Base-by-base conservation (phyloP, 1,284 basidiomycete genomes). In the Ceratobasidium sp. region DNA sequence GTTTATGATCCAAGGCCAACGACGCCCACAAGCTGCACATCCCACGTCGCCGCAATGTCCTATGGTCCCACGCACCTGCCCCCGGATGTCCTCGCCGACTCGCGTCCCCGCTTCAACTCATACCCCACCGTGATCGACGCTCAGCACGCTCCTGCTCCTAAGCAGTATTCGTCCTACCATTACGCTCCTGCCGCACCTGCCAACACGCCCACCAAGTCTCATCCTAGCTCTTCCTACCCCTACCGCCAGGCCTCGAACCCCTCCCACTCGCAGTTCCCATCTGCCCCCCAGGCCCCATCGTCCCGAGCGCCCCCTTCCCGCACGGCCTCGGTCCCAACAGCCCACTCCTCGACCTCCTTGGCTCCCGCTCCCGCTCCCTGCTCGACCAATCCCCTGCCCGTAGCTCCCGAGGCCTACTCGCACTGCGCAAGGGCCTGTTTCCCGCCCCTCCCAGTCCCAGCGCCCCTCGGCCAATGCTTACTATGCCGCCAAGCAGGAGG, bases 1-100 rank as follows among this genome's bases (percentile, higher is more conserved):
- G n/a, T 85, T 88, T 30, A 30, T 30, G 27, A 30, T 30, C 27
- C 27, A 30, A 30, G 27, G 27, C 27, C 27, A 30, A 30, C 27
- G 27, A 30, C 59, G 68, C 41, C 33, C 68, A 54, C 68, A 35
- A 23, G 65, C 65, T 59, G 4, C 38, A 35, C 69, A 68, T 54
- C 69, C 69, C 69, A 71, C 69, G 54, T 71, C 69, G 69, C 52
- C 65, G 65, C 65, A 67, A 46, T 67, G 65, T 23, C 65, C 38
- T n/a, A 12, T 12, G 10, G 44, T 50, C 30, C 10, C 57, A 33
- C 27, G 23, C 23, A 10, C 5, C 18, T 27, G 38, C 12, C 59
- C 30, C 59, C 70, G 2, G 59, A 74, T 59, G 69, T 38, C 3
- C 69, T 71, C 55, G 70, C 59, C 46, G 70, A 74, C 70, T 44